phyloP scores from a whole-genome alignment of 2,329 filamentous ascomycete genomes.

The Exophiala mesophila region DNA sequence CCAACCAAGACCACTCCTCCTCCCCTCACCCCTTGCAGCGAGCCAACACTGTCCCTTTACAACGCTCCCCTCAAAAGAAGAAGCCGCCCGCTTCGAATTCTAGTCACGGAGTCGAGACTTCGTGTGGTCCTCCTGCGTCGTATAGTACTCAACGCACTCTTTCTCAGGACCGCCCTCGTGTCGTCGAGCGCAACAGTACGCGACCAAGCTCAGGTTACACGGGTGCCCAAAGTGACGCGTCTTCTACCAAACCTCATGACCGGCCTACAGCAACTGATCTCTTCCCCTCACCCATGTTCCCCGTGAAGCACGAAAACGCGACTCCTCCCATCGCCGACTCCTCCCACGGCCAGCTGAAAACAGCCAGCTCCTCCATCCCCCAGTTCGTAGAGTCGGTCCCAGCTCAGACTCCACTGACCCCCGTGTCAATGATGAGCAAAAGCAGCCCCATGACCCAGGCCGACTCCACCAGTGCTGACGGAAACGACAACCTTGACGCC shows the following conservation, averaged over 20 bases:
- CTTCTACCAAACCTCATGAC: constrained; percentile 12
- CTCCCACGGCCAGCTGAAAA: constrained; percentile 10
- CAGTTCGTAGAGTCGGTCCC: constrained; percentile 16
- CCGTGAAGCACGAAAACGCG: constrained; percentile 7
- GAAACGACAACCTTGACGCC: constrained; percentile 28
- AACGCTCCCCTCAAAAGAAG: constrained; percentile 25
- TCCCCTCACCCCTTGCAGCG: constrained; percentile 14
- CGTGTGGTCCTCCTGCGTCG: constrained; percentile 47
- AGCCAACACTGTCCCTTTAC: constrained; percentile 13
- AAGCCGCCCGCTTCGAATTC: constrained; percentile 45
- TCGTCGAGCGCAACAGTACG: constrained; percentile 14
- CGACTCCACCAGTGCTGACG: constrained; percentile 28
- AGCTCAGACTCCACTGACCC: constrained; percentile 11
- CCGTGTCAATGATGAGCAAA: constrained; percentile 12
- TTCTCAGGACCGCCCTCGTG: constrained; percentile 32
- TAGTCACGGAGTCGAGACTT: constrained; percentile 48
- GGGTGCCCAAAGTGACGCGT: constrained; percentile 8
- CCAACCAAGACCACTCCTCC: constrained; percentile 10
- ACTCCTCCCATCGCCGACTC: constrained; percentile 10
- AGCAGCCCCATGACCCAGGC: constrained; percentile 25
- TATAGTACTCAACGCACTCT: constrained; percentile 43
- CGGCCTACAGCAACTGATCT: constrained; percentile 3
- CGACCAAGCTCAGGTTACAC: constrained; percentile 6
- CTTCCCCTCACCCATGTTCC: constrained; percentile 2
- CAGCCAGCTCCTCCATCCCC: constrained; percentile 13